Evolutionary conservation across 1,284 basidiomycete species (phyloP).

Genomic region (Trichosporon inkin): DNA sequence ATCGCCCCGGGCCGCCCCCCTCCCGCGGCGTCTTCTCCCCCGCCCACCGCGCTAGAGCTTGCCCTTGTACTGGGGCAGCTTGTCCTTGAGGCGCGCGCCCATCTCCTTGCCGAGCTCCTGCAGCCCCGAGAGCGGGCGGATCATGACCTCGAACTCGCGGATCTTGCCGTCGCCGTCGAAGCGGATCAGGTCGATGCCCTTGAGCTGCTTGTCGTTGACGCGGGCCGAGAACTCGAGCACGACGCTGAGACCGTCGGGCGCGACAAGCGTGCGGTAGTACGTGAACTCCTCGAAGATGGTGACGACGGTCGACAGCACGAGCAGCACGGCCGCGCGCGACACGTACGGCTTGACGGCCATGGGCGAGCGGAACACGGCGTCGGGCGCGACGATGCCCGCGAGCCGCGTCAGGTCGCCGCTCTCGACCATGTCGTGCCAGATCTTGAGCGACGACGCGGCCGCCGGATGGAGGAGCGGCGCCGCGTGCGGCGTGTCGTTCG

Average conservation of each 20-base stretch:
- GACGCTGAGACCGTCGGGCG: conserved; percentile 16
- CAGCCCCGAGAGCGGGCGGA: conserved; percentile 17
- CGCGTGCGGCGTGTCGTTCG: background rate
- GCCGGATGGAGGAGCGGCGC: background rate
- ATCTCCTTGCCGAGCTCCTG: conserved; percentile 20
- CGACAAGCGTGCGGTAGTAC: conserved; percentile 20
- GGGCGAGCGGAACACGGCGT: conserved; percentile 23
- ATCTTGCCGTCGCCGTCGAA: conserved; percentile 20
- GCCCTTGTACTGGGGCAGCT: conserved; percentile 17
- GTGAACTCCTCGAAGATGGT: conserved; percentile 20
- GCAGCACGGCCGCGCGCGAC: conserved; percentile 15
- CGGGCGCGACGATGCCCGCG: conserved; percentile 16
- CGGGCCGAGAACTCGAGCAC: conserved; percentile 20
- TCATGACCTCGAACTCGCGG: conserved; percentile 24
- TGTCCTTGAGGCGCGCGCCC: conserved; percentile 12
- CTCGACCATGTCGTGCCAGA: conserved; percentile 21
- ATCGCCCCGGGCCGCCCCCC: too few relatives aligned
- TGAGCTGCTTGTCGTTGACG: conserved; percentile 19
- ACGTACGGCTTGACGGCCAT: conserved; percentile 13
- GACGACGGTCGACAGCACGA: conserved; percentile 18
- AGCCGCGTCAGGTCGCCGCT: conserved; percentile 9
- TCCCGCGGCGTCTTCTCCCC: too few relatives aligned
- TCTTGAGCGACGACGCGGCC: conserved; percentile 13
- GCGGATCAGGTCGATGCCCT: conserved; percentile 21
- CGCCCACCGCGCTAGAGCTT: too few relatives aligned